Evolutionary conservation across 768 basidiomycete genomes (phyloP).

Genomic region (Mycena galopus): DNA sequence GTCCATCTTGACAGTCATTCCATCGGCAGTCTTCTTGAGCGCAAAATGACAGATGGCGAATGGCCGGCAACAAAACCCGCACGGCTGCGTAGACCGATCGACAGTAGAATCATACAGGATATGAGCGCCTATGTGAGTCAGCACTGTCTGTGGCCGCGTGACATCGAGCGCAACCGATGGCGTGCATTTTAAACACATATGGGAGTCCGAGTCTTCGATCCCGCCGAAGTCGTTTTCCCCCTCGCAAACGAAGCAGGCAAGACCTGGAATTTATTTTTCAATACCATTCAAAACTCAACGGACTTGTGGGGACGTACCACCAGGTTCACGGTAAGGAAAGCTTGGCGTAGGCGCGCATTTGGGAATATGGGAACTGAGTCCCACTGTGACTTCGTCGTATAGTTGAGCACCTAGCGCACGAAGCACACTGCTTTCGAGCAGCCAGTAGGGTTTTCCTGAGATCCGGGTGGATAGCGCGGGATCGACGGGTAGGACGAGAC

Average conservation of each 20-base stretch:
- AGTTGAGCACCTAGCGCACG: slow-evolving; percentile 38
- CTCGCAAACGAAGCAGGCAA: slow-evolving; percentile 15
- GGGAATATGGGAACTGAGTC: neutral
- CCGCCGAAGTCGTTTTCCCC: neutral
- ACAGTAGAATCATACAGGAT: slow-evolving; percentile 40
- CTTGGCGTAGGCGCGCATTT: neutral
- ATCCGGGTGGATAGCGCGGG: slow-evolving; percentile 35
- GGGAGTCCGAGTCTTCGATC: neutral
- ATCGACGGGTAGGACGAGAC: slow-evolving; percentile 42
- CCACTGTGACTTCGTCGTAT: slow-evolving; percentile 35
- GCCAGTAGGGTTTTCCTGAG: slow-evolving; percentile 34
- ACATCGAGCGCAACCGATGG: neutral
- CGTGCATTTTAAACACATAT: neutral
- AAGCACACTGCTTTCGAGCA: slow-evolving; percentile 42
- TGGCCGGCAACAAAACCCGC: slow-evolving; percentile 42
- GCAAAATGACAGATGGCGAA: neutral
- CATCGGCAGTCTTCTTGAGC: neutral
- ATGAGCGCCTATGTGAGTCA: slow-evolving; percentile 46
- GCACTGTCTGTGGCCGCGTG: slow-evolving; percentile 38
- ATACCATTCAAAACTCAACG: too few species aligned
- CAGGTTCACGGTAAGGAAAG: slow-evolving; percentile 9
- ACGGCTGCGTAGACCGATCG: slow-evolving; percentile 33
- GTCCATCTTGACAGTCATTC: neutral
- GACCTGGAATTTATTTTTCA: neutral
- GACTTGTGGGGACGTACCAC: neutral